Percentiles rank a stretch among this genome's conserved stretches.
Evolutionary conservation across 768 basidiomycete genomes (phyloP).

Genomic region (Mycena pura): DNA sequence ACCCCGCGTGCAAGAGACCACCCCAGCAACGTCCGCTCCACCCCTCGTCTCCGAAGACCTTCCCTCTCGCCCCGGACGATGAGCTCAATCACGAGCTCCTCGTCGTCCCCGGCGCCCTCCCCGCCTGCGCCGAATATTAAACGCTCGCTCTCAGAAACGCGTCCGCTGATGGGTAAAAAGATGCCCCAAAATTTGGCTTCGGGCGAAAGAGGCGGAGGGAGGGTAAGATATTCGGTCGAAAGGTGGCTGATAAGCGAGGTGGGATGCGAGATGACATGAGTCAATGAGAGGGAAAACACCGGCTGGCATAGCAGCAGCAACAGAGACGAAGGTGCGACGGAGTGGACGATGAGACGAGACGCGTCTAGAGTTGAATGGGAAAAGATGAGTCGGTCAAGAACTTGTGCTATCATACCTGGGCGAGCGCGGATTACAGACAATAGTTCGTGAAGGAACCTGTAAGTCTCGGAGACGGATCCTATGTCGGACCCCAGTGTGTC

Average conservation of each 20-base stretch:
- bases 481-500: conserved; percentile 69
- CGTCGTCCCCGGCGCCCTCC: conserved; percentile 51
- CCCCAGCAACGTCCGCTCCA: conserved; percentile 69
- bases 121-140: conserved; percentile 65
- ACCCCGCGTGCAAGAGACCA: conserved; percentile 53
- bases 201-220: conserved; percentile 68
- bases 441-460: conserved; percentile 57
- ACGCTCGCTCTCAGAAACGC: conserved; percentile 61
- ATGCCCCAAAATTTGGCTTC: conserved; percentile 82
- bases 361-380: too few species aligned
- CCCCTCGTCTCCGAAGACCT: conserved; percentile 53
- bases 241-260: conserved; percentile 72
- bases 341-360: conserved; percentile 68
- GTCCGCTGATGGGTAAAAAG: conserved; percentile 73
- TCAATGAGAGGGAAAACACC: conserved; percentile 67
- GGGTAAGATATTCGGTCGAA: conserved; percentile 71
- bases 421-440: conserved; percentile 52
- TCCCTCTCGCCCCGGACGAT: conserved; percentile 53
- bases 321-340: conserved; percentile 54
- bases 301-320: conserved; percentile 65
- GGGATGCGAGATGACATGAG: conserved; percentile 73
- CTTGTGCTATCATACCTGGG: conserved; percentile 56
- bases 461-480: conserved; percentile 58
- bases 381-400: too few species aligned
- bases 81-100: conserved; percentile 69